Evolutionary conservation across 345 rosid species (phyloP), one percentile per base, ranked within the genome.

Genomic region (Citrus maxima): DNA sequence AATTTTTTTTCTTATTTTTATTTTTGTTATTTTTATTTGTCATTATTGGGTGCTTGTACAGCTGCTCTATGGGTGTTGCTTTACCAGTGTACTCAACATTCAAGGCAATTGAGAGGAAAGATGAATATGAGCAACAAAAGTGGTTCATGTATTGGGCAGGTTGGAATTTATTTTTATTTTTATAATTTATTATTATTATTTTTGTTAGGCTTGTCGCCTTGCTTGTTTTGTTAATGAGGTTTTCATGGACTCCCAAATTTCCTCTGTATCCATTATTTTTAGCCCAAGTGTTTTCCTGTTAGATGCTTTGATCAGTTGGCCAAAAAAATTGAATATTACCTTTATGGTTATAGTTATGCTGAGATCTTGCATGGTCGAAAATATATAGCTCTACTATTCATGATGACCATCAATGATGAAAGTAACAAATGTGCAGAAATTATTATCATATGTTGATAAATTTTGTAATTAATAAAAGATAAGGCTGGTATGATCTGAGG

Each of bases 61-160:
- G 89, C 72, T 85, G 90, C 56, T 79, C 87, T n/a, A 83, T 82
- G 69, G 90, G 86, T 61, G 65, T 78, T 65, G 86, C 60, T 74
- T 76, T 84, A 13, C 90, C 92, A 27, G 85, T 87, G 24, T 86
- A 86, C 79, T 84, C 90, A 3, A 86, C 92, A 62, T 86, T 84
- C 76, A 86, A 84, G 70, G 90, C 89, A 37, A 84, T 87, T 62
- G 90, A 87, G 73, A 82, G 63, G 35, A 72, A 80, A 46, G 81
- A 89, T 78, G 72, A 71, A 66, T 32, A 28, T 12, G 82, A 86
- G 73, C 80, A 79, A 38, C 77, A 77, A 64, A 87, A 80, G 72
- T 87, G 88, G 88, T 81, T 84, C 16, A 70, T 79, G 22, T 87
- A 87, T 72, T 87, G 88, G 88, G 84, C 88, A 82, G 88, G 88